Conservation (phyloP, 257 asterid species). For the Rehmannia glutinosa region DNA sequence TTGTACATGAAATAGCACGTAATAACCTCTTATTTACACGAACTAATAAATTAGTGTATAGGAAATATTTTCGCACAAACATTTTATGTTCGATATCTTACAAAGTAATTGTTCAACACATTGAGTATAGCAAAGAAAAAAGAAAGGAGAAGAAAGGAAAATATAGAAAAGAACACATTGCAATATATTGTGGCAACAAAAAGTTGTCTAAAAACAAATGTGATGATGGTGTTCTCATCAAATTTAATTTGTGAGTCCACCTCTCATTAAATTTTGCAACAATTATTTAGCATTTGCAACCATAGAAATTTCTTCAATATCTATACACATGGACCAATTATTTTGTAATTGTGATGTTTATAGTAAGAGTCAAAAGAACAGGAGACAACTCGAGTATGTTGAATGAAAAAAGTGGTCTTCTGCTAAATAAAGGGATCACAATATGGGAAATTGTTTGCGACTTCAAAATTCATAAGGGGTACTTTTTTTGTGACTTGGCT, state of each 20-base stretch:
- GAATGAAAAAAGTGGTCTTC: conserved; percentile 25
- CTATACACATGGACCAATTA: not conserved
- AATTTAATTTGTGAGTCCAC: not conserved
- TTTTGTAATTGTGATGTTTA: conserved; percentile 15
- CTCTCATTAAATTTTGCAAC: not conserved
- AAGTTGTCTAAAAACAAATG: not conserved
- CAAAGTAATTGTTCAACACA: not conserved
- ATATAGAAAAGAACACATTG: too few relatives aligned
- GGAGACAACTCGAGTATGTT: conserved; percentile 42
- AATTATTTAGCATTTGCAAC: not conserved
- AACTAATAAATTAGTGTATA: not conserved
- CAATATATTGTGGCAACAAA: too few relatives aligned
- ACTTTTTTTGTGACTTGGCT: conserved; percentile 31
- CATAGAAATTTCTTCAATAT: not conserved
- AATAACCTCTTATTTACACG: too few relatives aligned
- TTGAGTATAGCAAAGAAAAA: not conserved
- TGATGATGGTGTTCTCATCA: not conserved
- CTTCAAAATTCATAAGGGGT: conserved; percentile 17
- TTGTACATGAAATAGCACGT: too few relatives aligned
- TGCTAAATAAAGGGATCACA: conserved; percentile 35
- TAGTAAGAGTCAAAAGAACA: conserved; percentile 26
- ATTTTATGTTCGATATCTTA: too few relatives aligned
- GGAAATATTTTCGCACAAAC: not conserved
- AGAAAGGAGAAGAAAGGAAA: too few relatives aligned
- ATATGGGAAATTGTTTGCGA: conserved; percentile 18